Evolutionary conservation across 148 eudicot species (phyloP), one percentile per base, ranked within the genome.

Genomic region (Amaranthus hypochondriacus): DNA sequence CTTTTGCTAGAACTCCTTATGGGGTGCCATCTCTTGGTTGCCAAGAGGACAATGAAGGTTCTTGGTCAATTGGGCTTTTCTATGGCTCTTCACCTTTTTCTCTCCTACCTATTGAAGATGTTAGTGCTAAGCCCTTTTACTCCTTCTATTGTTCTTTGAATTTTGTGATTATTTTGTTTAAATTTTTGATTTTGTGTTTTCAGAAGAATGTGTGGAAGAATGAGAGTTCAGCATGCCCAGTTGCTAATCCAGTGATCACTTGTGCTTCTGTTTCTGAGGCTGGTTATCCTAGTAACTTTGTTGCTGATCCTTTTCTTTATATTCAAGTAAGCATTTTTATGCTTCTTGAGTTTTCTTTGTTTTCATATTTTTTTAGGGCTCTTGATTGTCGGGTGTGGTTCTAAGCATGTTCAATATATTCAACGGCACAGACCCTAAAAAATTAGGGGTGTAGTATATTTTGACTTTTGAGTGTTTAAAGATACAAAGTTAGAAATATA

Each of bases 231-330:
- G 96, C 93, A 46, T 94, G 98, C 96, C 98, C 98, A 7, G 90
- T 92, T 43, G 90, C 98, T 2, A 94, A 94, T 73, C 98, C 98
- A 10, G 87, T 94, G 53, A 56, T 94, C 56, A 92, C 97, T 13
- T 94, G 98, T 73, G 97, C 92, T 66, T 83, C 97, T 39, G 85
- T 81, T 66, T 88, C 98, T 56, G 83, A 81, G 70, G 84, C 90
- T 71, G 96, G 90, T 39, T 89, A 80, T 68, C 93, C 96, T 39
- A 89, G 97, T 77, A 94, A 94, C 74, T 94, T 94, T 83, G 98
- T 94, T 73, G 98, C 98, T 14, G 97, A 94, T 72, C 98, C 98
- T 60, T 94, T 94, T 77, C 93, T 94, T 55, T 92, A 82, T 80
- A 83, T 77, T 62, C 89, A 89, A 84, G 98, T 90, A 84, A 78